These are phyloP conservation scores for Schwanniomyces occidentalis DNA, from an alignment of 805 yeast species.

Conservation along the genomic window DNA sequence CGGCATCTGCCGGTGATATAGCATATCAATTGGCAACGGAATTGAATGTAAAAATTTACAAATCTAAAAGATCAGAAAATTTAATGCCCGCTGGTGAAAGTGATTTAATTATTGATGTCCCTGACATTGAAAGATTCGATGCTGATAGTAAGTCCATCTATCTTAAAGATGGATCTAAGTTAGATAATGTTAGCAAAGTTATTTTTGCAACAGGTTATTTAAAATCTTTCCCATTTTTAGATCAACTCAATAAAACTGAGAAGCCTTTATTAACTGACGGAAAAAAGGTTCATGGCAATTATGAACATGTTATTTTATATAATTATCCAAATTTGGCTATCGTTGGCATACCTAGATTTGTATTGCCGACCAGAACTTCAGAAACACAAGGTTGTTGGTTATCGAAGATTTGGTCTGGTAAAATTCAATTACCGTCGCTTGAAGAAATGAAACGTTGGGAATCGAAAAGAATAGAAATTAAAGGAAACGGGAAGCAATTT, in stretches of 20 bases:
- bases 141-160: conserved; percentile 24
- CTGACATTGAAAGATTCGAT: conserved; percentile 42
- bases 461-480: conserved; percentile 18
- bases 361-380: conserved; percentile 45
- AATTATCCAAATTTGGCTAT: conserved; percentile 42
- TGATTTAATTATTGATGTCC: conserved; percentile 24
- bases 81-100: conserved; percentile 5
- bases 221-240: conserved; percentile 35
- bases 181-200: conserved; percentile 26
- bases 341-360: conserved; percentile 41
- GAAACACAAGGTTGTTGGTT: conserved; percentile 45
- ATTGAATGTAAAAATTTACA: conserved; percentile 22
- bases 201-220: conserved; percentile 43
- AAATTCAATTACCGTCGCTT: conserved; percentile 33
- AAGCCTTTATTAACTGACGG: conserved; percentile 31
- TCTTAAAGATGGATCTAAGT: conserved; percentile 24
- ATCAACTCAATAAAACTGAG: conserved; percentile 8
- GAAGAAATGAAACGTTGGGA: conserved; percentile 34
- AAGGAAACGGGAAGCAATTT: conserved; percentile 18
- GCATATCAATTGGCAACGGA: conserved; percentile 56
- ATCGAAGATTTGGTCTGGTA: conserved; percentile 39
- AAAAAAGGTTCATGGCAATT: conserved; percentile 32
- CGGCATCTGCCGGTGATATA: conserved; percentile 76
- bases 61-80: conserved; percentile 11
- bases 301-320: conserved; percentile 43